phyloP scores from a whole-genome alignment of 768 basidiomycete species.

The Tylopilus cervinicoccineus region DNA sequence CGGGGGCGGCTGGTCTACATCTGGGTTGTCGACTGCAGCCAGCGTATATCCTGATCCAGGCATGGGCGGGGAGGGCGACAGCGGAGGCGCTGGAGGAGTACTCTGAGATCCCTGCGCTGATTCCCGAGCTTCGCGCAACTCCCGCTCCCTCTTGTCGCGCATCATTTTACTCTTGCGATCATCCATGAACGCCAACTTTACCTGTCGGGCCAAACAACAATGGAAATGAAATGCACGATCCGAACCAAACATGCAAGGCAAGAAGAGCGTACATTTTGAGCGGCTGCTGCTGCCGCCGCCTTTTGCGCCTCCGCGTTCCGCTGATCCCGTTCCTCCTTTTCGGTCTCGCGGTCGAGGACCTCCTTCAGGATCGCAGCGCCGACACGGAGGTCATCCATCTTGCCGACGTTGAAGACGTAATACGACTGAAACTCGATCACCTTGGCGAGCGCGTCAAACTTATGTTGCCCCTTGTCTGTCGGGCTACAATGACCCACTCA shows the following conservation, averaged over 20 bases:
- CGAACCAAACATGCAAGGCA: neutral
- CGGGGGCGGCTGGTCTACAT: constrained; percentile 20
- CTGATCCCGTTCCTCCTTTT: constrained; percentile 45
- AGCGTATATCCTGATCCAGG: constrained; percentile 25
- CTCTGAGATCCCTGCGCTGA: constrained; percentile 11
- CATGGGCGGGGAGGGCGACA: constrained; percentile 15
- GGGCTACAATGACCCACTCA: constrained; percentile 33
- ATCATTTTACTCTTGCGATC: constrained; percentile 60
- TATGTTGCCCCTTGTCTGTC: too few relatives aligned
- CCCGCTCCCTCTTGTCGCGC: constrained; percentile 57
- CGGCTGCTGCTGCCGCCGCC: constrained; percentile 48
- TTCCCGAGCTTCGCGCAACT: constrained; percentile 41
- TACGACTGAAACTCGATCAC: constrained; percentile 70
- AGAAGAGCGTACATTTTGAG: constrained; percentile 55
- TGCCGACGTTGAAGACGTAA: constrained; percentile 57
- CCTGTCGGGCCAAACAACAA: constrained; percentile 35
- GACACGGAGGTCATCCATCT: constrained; percentile 52
- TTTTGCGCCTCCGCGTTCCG: constrained; percentile 55
- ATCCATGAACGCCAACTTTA: constrained; percentile 76
- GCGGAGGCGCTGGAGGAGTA: neutral
- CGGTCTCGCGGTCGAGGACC: constrained; percentile 47
- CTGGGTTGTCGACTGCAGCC: constrained; percentile 5
- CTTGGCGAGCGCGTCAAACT: constrained; percentile 29
- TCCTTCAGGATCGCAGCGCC: constrained; percentile 68
- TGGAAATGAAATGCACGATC: neutral